These are phyloP conservation scores for Aureobasidium leucospermi DNA, from an alignment of 2,329 filamentous ascomycete genomes.

Conservation along the genomic window DNA sequence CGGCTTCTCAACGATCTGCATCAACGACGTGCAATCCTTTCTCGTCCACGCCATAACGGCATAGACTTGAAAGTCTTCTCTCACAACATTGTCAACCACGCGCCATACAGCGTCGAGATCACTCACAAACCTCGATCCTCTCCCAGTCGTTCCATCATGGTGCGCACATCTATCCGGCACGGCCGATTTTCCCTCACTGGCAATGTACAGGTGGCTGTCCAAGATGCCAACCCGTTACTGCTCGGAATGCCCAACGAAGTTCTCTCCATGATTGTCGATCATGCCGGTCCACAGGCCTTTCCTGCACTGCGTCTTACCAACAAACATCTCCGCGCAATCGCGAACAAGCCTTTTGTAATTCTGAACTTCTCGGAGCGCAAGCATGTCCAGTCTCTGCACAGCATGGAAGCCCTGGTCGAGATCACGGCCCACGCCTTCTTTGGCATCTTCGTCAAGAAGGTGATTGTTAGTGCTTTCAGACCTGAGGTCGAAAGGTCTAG, in stretches of 20 bases:
- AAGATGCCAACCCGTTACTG: background rate
- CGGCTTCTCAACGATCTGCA: background rate
- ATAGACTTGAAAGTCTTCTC: too few species aligned
- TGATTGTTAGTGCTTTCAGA: background rate
- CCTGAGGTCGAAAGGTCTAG: background rate
- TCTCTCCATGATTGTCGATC: background rate
- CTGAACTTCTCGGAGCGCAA: background rate
- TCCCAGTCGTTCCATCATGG: too few species aligned
- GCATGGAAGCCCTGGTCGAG: background rate
- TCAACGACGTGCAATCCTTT: too few species aligned
- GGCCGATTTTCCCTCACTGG: too few species aligned
- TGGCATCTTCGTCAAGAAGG: background rate
- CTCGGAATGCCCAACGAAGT: background rate
- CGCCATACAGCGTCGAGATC: too few species aligned
- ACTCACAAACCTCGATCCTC: too few species aligned
- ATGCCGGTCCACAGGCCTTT: background rate
- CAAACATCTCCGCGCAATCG: background rate
- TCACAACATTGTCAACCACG: too few species aligned
- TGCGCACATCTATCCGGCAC: too few species aligned
- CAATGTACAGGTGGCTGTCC: too few species aligned
- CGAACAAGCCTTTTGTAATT: background rate
- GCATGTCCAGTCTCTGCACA: background rate
- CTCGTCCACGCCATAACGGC: background rate
- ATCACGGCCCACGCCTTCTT: constrained; percentile 7
- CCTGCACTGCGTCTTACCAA: background rate